Conservation (phyloP, 2,329 filamentous ascomycete genomes). For the Penicillium hesseltinei region DNA sequence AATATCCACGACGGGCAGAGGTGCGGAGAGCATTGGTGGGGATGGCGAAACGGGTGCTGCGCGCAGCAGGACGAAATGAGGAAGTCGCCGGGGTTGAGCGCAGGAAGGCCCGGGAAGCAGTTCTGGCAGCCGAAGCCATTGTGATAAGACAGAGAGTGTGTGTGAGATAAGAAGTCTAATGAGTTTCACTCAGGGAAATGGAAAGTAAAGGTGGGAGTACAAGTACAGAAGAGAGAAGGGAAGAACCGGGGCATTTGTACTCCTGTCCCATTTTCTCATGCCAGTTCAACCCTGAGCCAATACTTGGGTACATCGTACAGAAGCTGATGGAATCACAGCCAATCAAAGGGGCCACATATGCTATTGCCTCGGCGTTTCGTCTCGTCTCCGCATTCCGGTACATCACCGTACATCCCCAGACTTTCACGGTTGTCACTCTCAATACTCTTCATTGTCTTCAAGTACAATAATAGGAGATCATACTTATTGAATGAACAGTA, state of each 20-base stretch:
- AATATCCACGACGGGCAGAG: slow-evolving; percentile 74
- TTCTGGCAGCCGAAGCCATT: slow-evolving; percentile 45
- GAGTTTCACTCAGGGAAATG: slow-evolving; percentile 1
- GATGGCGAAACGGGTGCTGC: slow-evolving; percentile 58
- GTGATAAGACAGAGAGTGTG: slow-evolving; percentile 16
- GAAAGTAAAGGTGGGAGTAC: slow-evolving; percentile 7
- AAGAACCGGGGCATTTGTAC: slow-evolving; percentile 15
- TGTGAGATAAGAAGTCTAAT: not conserved
- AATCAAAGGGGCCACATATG: slow-evolving; percentile 16
- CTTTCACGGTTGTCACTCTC: not conserved
- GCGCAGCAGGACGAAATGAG: slow-evolving; percentile 44
- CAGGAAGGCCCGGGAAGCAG: slow-evolving; percentile 43
- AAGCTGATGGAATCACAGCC: slow-evolving; percentile 16
- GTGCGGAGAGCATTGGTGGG: slow-evolving; percentile 68
- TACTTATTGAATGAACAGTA: not conserved
- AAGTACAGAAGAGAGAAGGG: slow-evolving; percentile 8
- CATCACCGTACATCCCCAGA: not conserved
- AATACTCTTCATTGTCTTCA: not conserved
- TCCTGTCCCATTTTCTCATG: not conserved
- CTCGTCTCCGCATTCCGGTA: slow-evolving; percentile 13
- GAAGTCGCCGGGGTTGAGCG: slow-evolving; percentile 40
- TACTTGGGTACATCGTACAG: slow-evolving; percentile 6
- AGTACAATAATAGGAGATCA: not conserved
- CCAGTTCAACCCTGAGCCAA: slow-evolving; percentile 1
- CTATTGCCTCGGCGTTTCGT: slow-evolving; percentile 15